A percentile compares a stretch with the other conserved stretches of the same genome.
These are phyloP conservation scores for Candolleomyces aberdarensis DNA, from an alignment of 768 basidiomycete species.

Conservation along the genomic window DNA sequence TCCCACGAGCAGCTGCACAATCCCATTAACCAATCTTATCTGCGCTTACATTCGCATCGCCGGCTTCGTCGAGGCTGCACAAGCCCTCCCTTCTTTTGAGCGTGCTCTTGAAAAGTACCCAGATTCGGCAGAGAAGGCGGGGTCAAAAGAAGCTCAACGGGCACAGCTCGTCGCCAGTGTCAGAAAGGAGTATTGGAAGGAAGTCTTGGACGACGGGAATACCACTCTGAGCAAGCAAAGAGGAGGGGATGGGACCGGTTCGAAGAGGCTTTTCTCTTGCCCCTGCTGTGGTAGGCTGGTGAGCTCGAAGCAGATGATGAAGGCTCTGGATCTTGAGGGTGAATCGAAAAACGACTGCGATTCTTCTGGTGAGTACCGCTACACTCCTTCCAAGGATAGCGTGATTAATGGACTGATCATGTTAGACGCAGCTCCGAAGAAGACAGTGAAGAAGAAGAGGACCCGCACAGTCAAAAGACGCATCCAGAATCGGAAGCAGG, in stretches of 20 bases:
- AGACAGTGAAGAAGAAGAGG: background rate
- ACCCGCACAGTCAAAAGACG: background rate
- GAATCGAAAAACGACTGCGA: background rate
- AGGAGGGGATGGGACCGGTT: background rate
- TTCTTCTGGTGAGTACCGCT: background rate
- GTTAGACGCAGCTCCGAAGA: background rate
- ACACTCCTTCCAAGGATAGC: background rate
- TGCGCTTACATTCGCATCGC: slow-evolving; percentile 3
- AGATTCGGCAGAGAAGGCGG: background rate
- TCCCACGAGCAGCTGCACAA: background rate
- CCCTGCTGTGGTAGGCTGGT: background rate
- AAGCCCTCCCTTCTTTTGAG: slow-evolving; percentile 1
- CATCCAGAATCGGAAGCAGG: background rate
- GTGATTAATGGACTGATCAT: background rate
- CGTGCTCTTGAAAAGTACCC: background rate
- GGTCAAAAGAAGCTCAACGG: background rate
- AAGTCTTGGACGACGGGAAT: background rate
- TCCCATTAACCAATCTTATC: background rate
- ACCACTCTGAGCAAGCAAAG: background rate
- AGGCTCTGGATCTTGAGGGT: background rate
- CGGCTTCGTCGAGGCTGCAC: background rate
- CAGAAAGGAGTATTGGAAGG: slow-evolving; percentile 1
- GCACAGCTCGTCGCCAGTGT: background rate
- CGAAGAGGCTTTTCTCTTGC: background rate
- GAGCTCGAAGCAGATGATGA: background rate